These are phyloP conservation scores for Urtica urens DNA, from an alignment of 306 rosid species.

Conservation along the genomic window DNA sequence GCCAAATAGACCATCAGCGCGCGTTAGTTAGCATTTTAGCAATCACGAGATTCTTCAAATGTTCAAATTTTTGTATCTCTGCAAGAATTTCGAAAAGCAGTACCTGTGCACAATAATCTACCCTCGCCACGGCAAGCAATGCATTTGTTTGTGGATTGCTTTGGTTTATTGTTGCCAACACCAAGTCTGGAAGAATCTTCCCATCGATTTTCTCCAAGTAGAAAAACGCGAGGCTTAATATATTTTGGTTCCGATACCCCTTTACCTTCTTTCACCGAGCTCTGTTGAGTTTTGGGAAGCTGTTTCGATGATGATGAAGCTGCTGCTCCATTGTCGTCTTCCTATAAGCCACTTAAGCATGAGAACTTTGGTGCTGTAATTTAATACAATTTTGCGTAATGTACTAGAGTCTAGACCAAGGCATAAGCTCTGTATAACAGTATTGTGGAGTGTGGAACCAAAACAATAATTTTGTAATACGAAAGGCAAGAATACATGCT, in stretches of 20 bases:
- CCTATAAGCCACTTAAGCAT: constrained; percentile 27
- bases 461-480: too few species aligned
- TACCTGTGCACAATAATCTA: constrained; percentile 76
- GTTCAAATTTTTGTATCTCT: neutral
- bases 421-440: too few species aligned
- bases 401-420: too few species aligned
- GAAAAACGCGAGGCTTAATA: constrained; percentile 58
- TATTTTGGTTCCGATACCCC: constrained; percentile 25
- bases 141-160: constrained; percentile 36
- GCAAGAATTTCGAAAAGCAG: neutral
- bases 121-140: constrained; percentile 82
- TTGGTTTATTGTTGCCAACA: constrained; percentile 25
- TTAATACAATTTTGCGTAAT: neutral
- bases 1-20: constrained; percentile 9
- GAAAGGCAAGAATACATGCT: too few species aligned
- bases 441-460: too few species aligned
- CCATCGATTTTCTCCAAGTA: constrained; percentile 91
- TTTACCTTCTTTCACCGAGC: constrained; percentile 24
- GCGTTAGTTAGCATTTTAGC: neutral
- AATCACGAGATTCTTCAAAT: too few species aligned
- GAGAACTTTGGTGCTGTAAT: too few species aligned
- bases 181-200: constrained; percentile 86
- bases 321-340: constrained; percentile 52
- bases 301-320: constrained; percentile 41
- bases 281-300: constrained; percentile 47